phyloP scores from a whole-genome alignment of 208 protist species.

The Strigomonas culicis region DNA sequence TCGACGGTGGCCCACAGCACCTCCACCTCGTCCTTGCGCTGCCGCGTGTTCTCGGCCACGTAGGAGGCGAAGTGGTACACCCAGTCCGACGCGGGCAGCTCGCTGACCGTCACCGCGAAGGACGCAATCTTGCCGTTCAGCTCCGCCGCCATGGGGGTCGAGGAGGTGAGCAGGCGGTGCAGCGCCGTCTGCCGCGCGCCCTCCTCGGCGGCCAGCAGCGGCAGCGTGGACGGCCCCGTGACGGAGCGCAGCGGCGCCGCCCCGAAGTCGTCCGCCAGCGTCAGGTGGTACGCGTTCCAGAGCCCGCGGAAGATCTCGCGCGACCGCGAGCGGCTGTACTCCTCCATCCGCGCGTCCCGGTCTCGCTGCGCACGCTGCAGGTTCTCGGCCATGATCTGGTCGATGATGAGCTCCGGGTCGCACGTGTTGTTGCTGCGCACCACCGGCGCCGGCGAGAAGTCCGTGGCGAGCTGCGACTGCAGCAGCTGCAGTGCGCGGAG shows the following conservation, averaged over 20 bases:
- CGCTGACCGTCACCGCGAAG: slow-evolving; percentile 61
- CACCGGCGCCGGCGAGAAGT: too few species aligned
- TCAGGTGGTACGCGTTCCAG: background rate
- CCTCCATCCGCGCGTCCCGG: too few species aligned
- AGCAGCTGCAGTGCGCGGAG: too few species aligned
- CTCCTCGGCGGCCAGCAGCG: background rate
- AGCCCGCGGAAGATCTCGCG: background rate
- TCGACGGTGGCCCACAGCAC: slow-evolving; percentile 56
- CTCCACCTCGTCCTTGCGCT: slow-evolving; percentile 35
- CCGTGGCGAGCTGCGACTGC: too few species aligned
- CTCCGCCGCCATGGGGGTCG: slow-evolving; percentile 31
- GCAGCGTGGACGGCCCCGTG: too few species aligned
- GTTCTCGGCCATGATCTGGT: background rate
- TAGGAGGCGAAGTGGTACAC: slow-evolving; percentile 40
- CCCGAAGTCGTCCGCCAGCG: background rate
- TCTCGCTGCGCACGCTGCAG: background rate
- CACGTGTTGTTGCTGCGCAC: background rate
- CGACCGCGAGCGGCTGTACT: background rate
- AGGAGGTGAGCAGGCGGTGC: background rate
- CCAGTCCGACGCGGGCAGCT: slow-evolving; percentile 54
- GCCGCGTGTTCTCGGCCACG: slow-evolving; percentile 35
- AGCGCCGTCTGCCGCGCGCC: background rate
- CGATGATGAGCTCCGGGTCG: background rate
- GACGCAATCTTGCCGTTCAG: slow-evolving; percentile 39
- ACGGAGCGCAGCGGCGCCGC: too few species aligned